Evolutionary conservation across 768 basidiomycete genomes (phyloP), one percentile per base, ranked within the genome.

Genomic region (Multifurca ochricompacta): DNA sequence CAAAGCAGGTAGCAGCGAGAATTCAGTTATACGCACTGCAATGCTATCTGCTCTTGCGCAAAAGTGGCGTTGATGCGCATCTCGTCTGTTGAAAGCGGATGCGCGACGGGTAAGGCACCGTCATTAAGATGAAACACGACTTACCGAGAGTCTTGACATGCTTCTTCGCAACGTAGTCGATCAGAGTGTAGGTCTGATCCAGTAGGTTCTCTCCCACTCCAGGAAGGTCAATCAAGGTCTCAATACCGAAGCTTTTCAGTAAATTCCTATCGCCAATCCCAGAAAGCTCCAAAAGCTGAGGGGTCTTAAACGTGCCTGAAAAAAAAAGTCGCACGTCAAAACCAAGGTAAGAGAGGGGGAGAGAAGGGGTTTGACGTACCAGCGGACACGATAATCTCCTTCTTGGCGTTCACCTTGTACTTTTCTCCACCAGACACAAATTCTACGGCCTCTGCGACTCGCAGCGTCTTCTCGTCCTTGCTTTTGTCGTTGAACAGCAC

Each of bases 191-290:
- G 0, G 58, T 59, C 46, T 59, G 58, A 21, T 61, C 59, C 1
- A 72, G 69, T n/a, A 74, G 50, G 58, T 74, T 73, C 60, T 71
- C 69, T 6, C 75, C 74, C 28, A 77, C 76, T 46, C 69, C 70
- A 25, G 75, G 74, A 1, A 76, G 68, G 52, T 76, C 74, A n/a
- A 73, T 51, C 32, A 64, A 53, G 23, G 60, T 59, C n/a, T 62
- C 50, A 46, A 77, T 70, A 4, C 67, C 68, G 31, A 71, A 54
- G 10, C 32, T 54, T 25, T 65, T 56, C 21, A 76, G 63, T 34
- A 70, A 61, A 4, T 53, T 64, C 14, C 59, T 58, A 41, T 73
- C 68, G 37, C 75, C 77, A 53, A 77, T 68, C 30, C 67, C 64
- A 2, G 58, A 59, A 3, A 59, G 55, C 30, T 57, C 58, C 27